Conservation (phyloP, 2,329 filamentous ascomycete genomes). For the Teratosphaeria pseudoeucalypti region DNA sequence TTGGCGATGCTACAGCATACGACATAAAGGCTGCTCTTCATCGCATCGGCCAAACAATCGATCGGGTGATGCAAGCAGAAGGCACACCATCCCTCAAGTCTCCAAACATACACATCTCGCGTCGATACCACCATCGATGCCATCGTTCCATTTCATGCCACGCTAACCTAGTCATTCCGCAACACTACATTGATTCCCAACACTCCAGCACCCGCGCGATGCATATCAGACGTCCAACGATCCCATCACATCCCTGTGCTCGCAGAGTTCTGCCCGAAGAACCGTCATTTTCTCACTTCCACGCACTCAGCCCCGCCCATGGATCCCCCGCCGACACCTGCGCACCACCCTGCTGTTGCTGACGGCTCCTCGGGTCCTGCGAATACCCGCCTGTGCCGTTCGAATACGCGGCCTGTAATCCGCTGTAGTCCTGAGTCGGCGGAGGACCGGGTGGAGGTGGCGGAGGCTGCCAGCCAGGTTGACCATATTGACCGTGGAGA, state of each 20-base stretch:
- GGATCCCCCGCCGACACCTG: conserved; percentile 42
- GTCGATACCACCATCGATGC: background rate
- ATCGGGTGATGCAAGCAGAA: no score
- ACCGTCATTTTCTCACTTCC: conserved; percentile 42
- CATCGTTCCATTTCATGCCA: background rate
- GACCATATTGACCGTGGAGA: conserved; percentile 36
- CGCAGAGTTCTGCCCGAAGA: background rate
- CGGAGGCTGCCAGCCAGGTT: conserved; percentile 56
- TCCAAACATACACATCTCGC: background rate
- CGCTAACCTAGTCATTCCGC: background rate
- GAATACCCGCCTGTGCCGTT: conserved; percentile 48
- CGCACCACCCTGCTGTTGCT: conserved; percentile 29
- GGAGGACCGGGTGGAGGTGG: conserved; percentile 53
- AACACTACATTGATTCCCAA: background rate
- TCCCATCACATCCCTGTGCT: background rate
- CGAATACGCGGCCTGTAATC: conserved; percentile 29
- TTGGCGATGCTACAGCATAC: no score
- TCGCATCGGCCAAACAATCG: no score
- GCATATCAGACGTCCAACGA: background rate
- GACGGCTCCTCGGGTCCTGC: conserved; percentile 32
- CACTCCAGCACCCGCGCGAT: background rate
- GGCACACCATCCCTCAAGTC: background rate
- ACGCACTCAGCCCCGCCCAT: conserved; percentile 60
- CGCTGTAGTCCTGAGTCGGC: conserved; percentile 43
- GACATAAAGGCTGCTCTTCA: no score